Conservation (phyloP, 768 basidiomycete genomes). For the Hygrocybe punicea region DNA sequence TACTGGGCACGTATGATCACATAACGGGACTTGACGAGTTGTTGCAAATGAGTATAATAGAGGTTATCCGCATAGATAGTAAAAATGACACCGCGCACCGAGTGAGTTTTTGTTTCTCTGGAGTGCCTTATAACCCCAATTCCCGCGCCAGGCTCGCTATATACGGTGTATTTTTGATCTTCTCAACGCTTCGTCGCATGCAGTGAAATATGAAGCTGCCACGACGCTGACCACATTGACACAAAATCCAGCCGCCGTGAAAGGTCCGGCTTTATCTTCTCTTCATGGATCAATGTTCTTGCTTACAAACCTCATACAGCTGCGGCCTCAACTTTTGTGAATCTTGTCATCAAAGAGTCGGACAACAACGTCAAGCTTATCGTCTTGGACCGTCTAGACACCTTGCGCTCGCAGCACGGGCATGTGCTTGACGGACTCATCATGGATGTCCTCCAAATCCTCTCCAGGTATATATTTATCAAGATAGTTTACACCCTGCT, state of each 20-base stretch:
- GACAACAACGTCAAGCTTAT: slow-evolving; percentile 99
- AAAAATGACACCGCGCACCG: slow-evolving; percentile 78
- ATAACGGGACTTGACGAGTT: slow-evolving; percentile 82
- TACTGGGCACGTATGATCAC: slow-evolving; percentile 80
- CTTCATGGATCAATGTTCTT: neutral
- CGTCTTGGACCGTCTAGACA: slow-evolving; percentile 87
- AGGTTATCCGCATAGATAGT: slow-evolving; percentile 88
- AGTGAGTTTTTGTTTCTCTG: slow-evolving; percentile 43
- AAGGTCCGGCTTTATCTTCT: slow-evolving; percentile 51
- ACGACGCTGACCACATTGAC: slow-evolving; percentile 91
- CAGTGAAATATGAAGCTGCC: slow-evolving; percentile 97
- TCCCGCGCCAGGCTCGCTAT: slow-evolving; percentile 92
- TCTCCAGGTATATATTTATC: slow-evolving; percentile 56
- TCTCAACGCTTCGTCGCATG: slow-evolving; percentile 82
- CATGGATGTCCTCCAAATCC: slow-evolving; percentile 92
- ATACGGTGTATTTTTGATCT: slow-evolving; percentile 93
- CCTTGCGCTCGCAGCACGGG: slow-evolving; percentile 78
- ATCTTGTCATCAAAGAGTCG: slow-evolving; percentile 88
- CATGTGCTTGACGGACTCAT: slow-evolving; percentile 85
- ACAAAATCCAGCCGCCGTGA: slow-evolving; percentile 92
- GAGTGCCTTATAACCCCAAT: neutral
- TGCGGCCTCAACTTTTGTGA: slow-evolving; percentile 84
- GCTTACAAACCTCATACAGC: slow-evolving; percentile 44
- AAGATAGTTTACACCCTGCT: neutral
- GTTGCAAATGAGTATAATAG: slow-evolving; percentile 93